Conservation (phyloP, 495 filamentous ascomycete species). For the Platismatia glauca region DNA sequence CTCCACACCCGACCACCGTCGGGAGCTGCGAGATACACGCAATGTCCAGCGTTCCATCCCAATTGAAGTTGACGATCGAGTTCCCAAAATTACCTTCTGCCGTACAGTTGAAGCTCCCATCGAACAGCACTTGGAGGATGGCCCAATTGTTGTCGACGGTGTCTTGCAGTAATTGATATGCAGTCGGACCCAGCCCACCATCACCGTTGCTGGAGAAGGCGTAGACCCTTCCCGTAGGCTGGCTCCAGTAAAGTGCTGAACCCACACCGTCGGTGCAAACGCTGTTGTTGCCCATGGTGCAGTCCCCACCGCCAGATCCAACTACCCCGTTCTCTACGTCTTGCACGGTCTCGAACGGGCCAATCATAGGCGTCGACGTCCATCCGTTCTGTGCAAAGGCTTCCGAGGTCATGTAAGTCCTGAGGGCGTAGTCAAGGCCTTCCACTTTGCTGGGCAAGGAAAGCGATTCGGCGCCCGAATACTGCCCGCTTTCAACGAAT, state of each 20-base stretch:
- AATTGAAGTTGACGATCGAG: slow-evolving; percentile 14
- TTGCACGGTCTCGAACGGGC: slow-evolving; percentile 4
- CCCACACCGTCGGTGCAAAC: neutral
- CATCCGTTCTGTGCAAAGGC: slow-evolving; percentile 15
- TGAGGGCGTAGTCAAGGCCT: slow-evolving; percentile 18
- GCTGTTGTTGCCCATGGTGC: slow-evolving; percentile 7
- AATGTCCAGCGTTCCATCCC: slow-evolving; percentile 16
- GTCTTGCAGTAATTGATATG: slow-evolving; percentile 13
- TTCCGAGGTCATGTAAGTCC: slow-evolving; percentile 15
- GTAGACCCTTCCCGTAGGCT: slow-evolving; percentile 10
- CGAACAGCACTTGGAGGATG: slow-evolving; percentile 15
- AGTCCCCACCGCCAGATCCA: neutral
- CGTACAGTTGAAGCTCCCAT: slow-evolving; percentile 21
- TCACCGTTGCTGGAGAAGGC: neutral
- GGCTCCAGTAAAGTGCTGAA: slow-evolving; percentile 4
- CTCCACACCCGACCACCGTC: neutral
- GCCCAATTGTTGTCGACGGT: slow-evolving; percentile 16
- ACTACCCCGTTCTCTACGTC: neutral
- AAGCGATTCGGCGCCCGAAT: slow-evolving; percentile 10
- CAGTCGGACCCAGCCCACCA: neutral
- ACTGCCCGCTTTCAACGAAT: slow-evolving; percentile 17
- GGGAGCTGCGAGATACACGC: slow-evolving; percentile 17
- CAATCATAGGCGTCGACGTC: neutral
- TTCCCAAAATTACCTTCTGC: slow-evolving; percentile 6
- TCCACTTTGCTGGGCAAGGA: slow-evolving; percentile 12